Evolutionary conservation across 192 early-diverging fungal genomes (phyloP).

Genomic region (Phycomyces nitens): DNA sequence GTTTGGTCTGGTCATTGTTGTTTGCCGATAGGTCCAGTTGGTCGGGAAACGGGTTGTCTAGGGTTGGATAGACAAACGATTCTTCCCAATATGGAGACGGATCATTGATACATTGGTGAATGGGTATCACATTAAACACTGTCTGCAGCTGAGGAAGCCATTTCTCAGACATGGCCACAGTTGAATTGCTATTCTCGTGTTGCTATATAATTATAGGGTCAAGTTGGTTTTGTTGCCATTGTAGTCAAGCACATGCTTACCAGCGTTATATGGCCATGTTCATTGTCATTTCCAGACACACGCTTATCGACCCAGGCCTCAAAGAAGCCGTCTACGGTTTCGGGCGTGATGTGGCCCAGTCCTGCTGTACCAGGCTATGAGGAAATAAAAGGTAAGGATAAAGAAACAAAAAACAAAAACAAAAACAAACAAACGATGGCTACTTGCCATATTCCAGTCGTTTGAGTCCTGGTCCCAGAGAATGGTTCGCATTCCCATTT

Average conservation of each 20-base stretch:
- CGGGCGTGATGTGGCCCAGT: constrained; percentile 21
- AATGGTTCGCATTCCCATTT: constrained; percentile 44
- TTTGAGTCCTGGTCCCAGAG: constrained; percentile 34
- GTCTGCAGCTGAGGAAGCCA: constrained; percentile 32
- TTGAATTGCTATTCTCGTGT: constrained; percentile 34
- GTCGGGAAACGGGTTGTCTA: background rate
- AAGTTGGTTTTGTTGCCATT: background rate
- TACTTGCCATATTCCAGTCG: constrained; percentile 29
- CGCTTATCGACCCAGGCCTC: constrained; percentile 24
- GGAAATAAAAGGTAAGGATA: background rate
- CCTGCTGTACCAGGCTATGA: constrained; percentile 16
- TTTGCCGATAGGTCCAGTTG: too few species aligned
- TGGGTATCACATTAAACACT: constrained; percentile 31
- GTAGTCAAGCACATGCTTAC: background rate
- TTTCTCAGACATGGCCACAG: constrained; percentile 30
- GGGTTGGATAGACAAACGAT: constrained; percentile 22
- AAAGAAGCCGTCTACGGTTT: constrained; percentile 30
- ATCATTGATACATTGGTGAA: constrained; percentile 26
- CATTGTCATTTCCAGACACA: constrained; percentile 15
- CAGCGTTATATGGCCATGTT: constrained; percentile 32
- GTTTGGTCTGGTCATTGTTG: too few species aligned
- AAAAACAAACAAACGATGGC: background rate
- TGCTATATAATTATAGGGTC: constrained; percentile 26
- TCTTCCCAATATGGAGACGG: constrained; percentile 35
- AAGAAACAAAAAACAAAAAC: background rate